phyloP scores from a whole-genome alignment of 768 basidiomycete species.

The Pholiota microspora region DNA sequence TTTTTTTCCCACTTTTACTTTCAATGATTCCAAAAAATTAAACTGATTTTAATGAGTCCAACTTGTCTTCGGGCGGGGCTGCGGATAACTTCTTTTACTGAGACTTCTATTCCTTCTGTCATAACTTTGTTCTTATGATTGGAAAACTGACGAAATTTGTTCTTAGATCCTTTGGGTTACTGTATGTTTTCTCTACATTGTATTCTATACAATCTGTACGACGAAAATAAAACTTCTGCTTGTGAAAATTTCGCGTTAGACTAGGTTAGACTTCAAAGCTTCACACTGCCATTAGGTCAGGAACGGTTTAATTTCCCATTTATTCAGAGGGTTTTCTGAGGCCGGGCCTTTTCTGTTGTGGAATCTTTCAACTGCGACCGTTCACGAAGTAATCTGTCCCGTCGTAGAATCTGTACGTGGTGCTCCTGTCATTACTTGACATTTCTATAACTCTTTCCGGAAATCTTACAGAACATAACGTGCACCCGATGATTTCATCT shows the following conservation, averaged over 20 bases:
- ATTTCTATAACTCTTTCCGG: neutral
- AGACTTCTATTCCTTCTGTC: slow-evolving; percentile 23
- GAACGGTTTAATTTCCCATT: too few species aligned
- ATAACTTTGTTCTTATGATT: slow-evolving; percentile 3
- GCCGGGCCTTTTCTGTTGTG: too few species aligned
- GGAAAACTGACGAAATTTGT: too few species aligned
- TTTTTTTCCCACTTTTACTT: slow-evolving; percentile 6
- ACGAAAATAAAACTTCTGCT: neutral
- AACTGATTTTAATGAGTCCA: slow-evolving; percentile 54
- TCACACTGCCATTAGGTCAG: too few species aligned
- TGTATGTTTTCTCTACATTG: neutral
- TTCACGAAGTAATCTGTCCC: neutral
- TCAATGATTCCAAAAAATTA: slow-evolving; percentile 44
- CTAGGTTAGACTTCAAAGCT: too few species aligned
- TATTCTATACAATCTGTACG: neutral
- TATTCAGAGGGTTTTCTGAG: too few species aligned
- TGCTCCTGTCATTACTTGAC: too few species aligned
- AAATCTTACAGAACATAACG: neutral
- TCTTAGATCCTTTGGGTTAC: neutral
- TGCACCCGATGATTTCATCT: neutral
- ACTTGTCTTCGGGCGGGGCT: slow-evolving; percentile 31
- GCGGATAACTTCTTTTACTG: slow-evolving; percentile 37
- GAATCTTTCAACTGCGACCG: neutral
- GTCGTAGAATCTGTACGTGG: too few species aligned
- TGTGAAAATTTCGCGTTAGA: neutral